Evolutionary conservation across 192 early-diverging fungal genomes (phyloP), one percentile per base, ranked within the genome.

Genomic region (Coemansia sp.): DNA sequence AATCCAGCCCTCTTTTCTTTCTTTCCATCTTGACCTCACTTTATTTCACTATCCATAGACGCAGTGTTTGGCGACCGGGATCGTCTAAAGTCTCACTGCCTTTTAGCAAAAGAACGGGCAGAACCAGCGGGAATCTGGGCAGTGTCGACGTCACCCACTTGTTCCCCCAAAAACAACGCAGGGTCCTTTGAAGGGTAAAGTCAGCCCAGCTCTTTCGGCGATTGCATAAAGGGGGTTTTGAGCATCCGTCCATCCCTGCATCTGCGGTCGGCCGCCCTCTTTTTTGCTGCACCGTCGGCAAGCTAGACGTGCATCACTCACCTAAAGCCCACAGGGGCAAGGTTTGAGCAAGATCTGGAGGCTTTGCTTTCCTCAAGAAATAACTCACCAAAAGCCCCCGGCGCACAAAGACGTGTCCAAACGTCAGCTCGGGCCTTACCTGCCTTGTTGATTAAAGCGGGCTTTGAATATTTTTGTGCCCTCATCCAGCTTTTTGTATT

Each of bases 401-500:
- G 11, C 11, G 41, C 41, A 45, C 41, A 45, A 45, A 45, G 41
- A 7, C 9, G 41, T n/a, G 41, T n/a, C 41, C 14, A 45, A 45
- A 45, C 15, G 11, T 45, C 41, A 45, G 41, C 41, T 15, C 41
- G 41, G 41, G 14, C 41, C 41, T 45, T 45, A 35, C 32, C 32
- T 35, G 12, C 15, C 12, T 52, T 24, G n/a, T 71, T 71, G 70
- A 62, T 65, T 61, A 66, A 62, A 66, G 70, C 70, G 70, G 70
- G 70, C 70, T 62, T 73, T 73, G 70, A 73, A 73, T 66, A 27
- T 52, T 23, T 59, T 25, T 60, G 50, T 52, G 62, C 66, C 66
- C 66, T 68, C 59, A 62, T 68, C 66, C 66, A 62, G 63, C 41
- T 35, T 25, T n/a, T 45, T 11, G 19, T 25, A 57, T 52, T 25